These are phyloP conservation scores for Trichosanthes cucumerina DNA, from an alignment of 306 rosid genomes.

Conservation along the genomic window DNA sequence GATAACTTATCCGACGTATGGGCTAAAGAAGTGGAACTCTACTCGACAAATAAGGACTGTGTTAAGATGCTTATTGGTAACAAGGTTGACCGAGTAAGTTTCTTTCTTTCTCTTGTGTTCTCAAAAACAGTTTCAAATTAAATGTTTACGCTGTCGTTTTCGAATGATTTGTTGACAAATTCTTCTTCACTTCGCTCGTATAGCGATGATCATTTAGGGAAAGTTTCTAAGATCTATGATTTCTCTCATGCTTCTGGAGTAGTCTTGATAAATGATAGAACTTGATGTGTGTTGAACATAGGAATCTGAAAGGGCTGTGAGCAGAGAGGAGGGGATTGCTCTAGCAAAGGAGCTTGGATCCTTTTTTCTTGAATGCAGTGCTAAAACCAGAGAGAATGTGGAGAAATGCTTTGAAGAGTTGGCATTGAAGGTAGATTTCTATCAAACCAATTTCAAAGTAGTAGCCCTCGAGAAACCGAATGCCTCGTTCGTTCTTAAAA, in stretches of 20 bases:
- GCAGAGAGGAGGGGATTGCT: constrained; percentile 81
- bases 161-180: not conserved
- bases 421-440: constrained; percentile 57
- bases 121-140: not conserved
- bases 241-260: not conserved
- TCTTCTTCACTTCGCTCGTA: not conserved
- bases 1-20: constrained; percentile 74
- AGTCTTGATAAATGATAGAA: not conserved
- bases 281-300: constrained; percentile 17
- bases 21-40: constrained; percentile 91
- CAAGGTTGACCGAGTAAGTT: constrained; percentile 86
- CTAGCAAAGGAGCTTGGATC: constrained; percentile 78
- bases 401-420: constrained; percentile 83
- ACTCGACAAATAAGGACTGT: constrained; percentile 70
- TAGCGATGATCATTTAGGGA: not conserved
- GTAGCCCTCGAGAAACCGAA: not conserved
- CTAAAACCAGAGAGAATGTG: constrained; percentile 87
- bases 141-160: not conserved
- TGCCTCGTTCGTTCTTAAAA: not conserved
- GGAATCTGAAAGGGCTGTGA: constrained; percentile 87
- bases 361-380: constrained; percentile 83
- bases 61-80: constrained; percentile 92
- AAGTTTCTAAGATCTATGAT: not conserved
- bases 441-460: not conserved
- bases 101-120: not conserved